Percentiles rank a stretch among this genome's conserved stretches.
phyloP scores from a whole-genome alignment of 2,329 filamentous ascomycete species.

The Clonostachys rosea region DNA sequence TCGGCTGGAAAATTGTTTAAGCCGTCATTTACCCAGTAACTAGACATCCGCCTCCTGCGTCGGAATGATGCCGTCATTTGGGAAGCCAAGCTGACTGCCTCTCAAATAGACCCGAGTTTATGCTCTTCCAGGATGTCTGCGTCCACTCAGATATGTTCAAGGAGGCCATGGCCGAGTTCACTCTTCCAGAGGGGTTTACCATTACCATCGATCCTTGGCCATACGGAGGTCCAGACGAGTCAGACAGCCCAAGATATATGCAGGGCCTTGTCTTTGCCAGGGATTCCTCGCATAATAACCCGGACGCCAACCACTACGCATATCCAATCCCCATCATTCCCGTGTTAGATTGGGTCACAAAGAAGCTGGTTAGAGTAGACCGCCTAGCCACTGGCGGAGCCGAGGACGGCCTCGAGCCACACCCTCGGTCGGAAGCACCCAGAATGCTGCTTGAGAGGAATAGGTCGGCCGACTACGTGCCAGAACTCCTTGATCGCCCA shows the following conservation, averaged over 20 bases:
- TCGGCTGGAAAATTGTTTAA: conserved; percentile 19
- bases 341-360: conserved; percentile 52
- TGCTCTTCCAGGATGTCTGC: conserved; percentile 30
- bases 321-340: conserved; percentile 57
- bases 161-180: conserved; percentile 39
- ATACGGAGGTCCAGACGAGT: conserved; percentile 46
- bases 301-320: conserved; percentile 58
- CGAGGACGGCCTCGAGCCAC: conserved; percentile 36
- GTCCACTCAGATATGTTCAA: conserved; percentile 37
- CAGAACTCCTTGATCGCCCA: conserved; percentile 42
- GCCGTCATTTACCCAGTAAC: conserved; percentile 27
- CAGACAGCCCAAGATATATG: conserved; percentile 35
- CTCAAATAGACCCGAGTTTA: conserved; percentile 27
- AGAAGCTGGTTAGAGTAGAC: conserved; percentile 51
- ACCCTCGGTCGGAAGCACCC: conserved; percentile 25
- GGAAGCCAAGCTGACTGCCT: background rate
- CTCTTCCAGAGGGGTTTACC: conserved; percentile 35
- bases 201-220: conserved; percentile 60
- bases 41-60: background rate
- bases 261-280: conserved; percentile 45
- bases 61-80: too few relatives aligned
- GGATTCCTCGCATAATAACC: conserved; percentile 33
- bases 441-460: conserved; percentile 38
- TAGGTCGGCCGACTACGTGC: conserved; percentile 37
- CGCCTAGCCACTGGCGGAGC: conserved; percentile 43